Evolutionary conservation across 768 basidiomycete species (phyloP).

Genomic region (Naganishia randhawae): DNA sequence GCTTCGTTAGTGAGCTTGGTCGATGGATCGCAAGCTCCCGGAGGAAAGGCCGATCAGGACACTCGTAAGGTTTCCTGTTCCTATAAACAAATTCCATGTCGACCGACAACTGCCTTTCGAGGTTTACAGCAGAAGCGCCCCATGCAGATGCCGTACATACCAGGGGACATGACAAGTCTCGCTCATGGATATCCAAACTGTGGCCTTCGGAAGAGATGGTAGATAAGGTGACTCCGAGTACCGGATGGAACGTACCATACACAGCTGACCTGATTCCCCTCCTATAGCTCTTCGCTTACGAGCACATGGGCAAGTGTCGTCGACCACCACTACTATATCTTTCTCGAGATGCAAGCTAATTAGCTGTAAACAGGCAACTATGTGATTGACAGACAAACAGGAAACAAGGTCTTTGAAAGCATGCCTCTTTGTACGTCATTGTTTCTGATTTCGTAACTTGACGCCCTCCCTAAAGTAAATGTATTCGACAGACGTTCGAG

Average conservation of each 20-base stretch:
- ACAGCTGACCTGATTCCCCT: not conserved
- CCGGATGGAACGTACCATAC: not conserved
- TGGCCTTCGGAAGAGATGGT: conserved; percentile 13
- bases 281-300: conserved; percentile 46
- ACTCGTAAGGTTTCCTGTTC: conserved; percentile 32
- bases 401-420: conserved; percentile 63
- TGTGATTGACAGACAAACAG: conserved; percentile 49
- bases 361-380: conserved; percentile 41
- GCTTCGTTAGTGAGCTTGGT: conserved; percentile 39
- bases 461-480: not conserved
- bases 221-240: not conserved
- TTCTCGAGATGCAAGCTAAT: not conserved
- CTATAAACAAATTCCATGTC: not conserved
- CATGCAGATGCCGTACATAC: conserved; percentile 24
- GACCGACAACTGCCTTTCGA: not conserved
- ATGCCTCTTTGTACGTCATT: conserved; percentile 61
- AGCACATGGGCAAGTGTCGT: conserved; percentile 46
- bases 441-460: conserved; percentile 55
- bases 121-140: not conserved
- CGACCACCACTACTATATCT: not conserved
- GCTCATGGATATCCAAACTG: conserved; percentile 1
- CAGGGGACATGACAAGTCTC: not conserved
- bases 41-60: conserved; percentile 29
- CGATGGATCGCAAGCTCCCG: conserved; percentile 24
- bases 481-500: conserved; percentile 13